A percentile compares a stretch with the other conserved stretches of the same genome.
phyloP scores from a whole-genome alignment of 208 protist species.

The Leishmania major region DNA sequence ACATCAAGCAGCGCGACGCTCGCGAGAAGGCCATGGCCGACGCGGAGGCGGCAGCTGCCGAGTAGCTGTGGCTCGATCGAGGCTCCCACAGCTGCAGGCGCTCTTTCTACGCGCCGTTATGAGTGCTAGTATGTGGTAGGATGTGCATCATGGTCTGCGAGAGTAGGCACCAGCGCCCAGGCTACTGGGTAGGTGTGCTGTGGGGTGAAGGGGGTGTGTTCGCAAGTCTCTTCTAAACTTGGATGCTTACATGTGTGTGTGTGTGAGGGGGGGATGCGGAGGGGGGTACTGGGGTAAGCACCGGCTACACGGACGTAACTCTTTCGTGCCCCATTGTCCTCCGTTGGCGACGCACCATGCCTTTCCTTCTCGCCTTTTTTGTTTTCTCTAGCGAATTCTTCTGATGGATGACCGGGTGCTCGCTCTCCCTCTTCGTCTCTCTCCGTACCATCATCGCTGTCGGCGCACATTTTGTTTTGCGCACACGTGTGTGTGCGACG shows the following conservation, averaged over 20 bases:
- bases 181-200: neutral
- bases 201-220: no score
- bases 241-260: neutral
- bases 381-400: neutral
- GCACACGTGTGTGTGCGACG: no score
- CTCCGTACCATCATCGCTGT: neutral
- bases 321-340: neutral
- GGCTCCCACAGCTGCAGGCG: neutral
- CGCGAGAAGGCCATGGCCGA: slow-evolving; percentile 60
- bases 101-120: neutral
- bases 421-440: neutral
- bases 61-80: neutral
- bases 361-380: neutral
- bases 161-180: neutral
- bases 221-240: neutral
- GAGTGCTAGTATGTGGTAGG: neutral
- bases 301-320: neutral
- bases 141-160: no score
- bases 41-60: slow-evolving; percentile 25
- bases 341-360: neutral
- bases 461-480: neutral
- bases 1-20: slow-evolving; percentile 80
- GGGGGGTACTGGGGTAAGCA: neutral
- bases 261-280: no score
- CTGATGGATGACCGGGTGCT: neutral